Evolutionary conservation across 208 protist species (phyloP), one percentile per base, ranked within the genome.

Genomic region (Trypanosoma cruzi): DNA sequence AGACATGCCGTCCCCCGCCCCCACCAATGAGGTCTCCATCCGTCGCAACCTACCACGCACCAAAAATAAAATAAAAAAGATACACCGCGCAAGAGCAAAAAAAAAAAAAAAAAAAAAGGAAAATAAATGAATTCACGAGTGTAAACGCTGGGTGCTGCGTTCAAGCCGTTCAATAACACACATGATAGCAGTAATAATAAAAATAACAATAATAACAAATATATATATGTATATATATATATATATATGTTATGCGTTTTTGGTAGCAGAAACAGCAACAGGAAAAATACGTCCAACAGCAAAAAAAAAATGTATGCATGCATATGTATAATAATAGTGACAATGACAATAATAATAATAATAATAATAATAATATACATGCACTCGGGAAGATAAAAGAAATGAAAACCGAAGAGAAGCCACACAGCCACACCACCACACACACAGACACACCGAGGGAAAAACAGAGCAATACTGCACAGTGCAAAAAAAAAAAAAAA

Each of bases 161-260:
- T 44, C n/a, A n/a, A n/a, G n/a, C n/a, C n/a, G n/a, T n/a, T n/a
- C n/a, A n/a, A n/a, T n/a, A n/a, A n/a, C n/a, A n/a, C n/a, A 44
- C 13, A n/a, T 5, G 64, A 34, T 26, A 63, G 28, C 22, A 13
- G 29, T 63, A 48, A 61, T 64, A 79, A 73, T 29, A 61, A 31
- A 31, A 49, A 68, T 14, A 57, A 67, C 44, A 74, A 64, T 4
- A 60, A 67, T 2, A 73, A 70, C 36, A 70, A 5, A 48, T 40
- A 63, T 48, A 63, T 11, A 63, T 31, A 48, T 44, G n/a, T n/a
- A n/a, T n/a, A n/a, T n/a, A n/a, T n/a, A n/a, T n/a, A n/a, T n/a
- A n/a, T n/a, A n/a, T n/a, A 67, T 4, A 20, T 16, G 1, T 44
- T 44, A 7, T 44, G 10, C 8, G 40, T 13, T 44, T n/a, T 16